Evolutionary conservation across 768 basidiomycete species (phyloP).

Genomic region (Lactarius vividus): DNA sequence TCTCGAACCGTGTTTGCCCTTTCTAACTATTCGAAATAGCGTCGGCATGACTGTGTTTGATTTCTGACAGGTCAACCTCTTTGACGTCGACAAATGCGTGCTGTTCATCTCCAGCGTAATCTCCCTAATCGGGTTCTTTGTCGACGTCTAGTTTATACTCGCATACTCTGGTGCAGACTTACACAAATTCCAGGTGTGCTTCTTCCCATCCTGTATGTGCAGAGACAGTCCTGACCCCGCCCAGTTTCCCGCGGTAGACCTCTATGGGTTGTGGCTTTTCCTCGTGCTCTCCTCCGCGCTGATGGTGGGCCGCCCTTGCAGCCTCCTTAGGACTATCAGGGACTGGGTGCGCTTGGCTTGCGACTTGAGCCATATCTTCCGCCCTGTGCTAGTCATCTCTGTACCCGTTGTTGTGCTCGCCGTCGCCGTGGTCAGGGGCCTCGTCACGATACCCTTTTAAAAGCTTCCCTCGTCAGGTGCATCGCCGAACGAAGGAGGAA

Average conservation of each 20-base stretch:
- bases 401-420: conserved; percentile 9
- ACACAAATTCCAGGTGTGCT: conserved; percentile 53
- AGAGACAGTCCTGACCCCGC: neutral
- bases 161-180: conserved; percentile 54
- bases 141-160: conserved; percentile 64
- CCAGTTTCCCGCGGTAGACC: conserved; percentile 38
- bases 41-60: conserved; percentile 60
- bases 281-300: conserved; percentile 57
- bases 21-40: conserved; percentile 23
- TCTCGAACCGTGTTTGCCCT: too few species aligned
- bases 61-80: conserved; percentile 49
- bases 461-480: neutral
- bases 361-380: conserved; percentile 16
- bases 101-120: conserved; percentile 58
- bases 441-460: neutral
- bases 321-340: conserved; percentile 33
- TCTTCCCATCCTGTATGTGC: neutral
- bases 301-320: neutral
- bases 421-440: neutral
- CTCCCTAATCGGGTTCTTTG: conserved; percentile 64
- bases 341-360: neutral
- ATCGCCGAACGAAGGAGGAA: neutral
- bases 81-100: conserved; percentile 46
- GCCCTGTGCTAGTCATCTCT: neutral
- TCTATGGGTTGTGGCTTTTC: conserved; percentile 65